These are phyloP conservation scores for Aspergillus niger DNA, from an alignment of 2,329 filamentous ascomycete genomes.

Conservation along the genomic window DNA sequence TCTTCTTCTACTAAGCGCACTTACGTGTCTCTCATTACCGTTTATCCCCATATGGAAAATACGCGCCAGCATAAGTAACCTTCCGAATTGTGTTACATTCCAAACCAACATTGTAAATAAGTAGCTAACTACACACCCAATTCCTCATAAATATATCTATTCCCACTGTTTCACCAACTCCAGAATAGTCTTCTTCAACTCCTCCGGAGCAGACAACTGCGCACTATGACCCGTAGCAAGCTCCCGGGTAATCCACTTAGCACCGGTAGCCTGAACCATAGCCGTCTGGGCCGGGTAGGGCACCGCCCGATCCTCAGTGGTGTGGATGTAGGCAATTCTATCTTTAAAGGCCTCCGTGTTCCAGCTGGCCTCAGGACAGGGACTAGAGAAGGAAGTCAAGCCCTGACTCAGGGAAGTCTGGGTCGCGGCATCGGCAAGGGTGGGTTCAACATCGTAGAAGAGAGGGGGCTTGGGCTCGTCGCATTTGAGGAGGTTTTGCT, in stretches of 20 bases:
- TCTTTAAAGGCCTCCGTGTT: neutral
- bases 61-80: no score
- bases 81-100: no score
- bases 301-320: neutral
- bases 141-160: neutral
- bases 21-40: no score
- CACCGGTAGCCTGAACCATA: conserved; percentile 3
- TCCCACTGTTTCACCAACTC: neutral
- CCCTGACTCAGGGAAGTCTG: neutral
- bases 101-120: no score
- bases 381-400: neutral
- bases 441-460: neutral
- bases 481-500: neutral
- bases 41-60: no score
- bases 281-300: conserved; percentile 2
- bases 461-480: neutral
- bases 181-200: neutral
- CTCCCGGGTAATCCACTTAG: neutral
- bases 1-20: no score
- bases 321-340: conserved; percentile 2
- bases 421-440: neutral
- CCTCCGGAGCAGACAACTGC: conserved; percentile 4
- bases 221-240: conserved; percentile 4
- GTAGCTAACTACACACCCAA: no score
- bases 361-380: neutral